Conservation (phyloP, 75 land plant genomes). For the Gnetum montanum region DNA sequence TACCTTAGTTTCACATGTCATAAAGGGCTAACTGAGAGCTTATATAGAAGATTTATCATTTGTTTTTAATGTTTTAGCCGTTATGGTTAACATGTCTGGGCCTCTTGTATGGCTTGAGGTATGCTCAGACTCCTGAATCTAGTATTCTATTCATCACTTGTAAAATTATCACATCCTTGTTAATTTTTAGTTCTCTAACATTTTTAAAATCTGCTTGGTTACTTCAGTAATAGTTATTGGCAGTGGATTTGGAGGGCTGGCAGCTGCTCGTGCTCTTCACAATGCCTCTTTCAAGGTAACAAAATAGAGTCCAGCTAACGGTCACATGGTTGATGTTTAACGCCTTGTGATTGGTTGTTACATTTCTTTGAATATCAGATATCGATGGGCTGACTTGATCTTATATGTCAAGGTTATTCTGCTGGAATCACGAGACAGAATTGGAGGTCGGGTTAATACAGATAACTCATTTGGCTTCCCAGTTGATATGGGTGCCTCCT, state of each 20-base stretch:
- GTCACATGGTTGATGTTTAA: neutral
- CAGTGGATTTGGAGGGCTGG: slow-evolving; percentile 37
- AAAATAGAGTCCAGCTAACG: too few relatives aligned
- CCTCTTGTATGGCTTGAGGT: too few relatives aligned
- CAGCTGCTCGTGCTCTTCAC: slow-evolving; percentile 41
- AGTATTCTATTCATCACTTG: too few relatives aligned
- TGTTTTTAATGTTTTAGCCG: too few relatives aligned
- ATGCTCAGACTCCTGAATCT: too few relatives aligned
- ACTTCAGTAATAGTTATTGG: slow-evolving; percentile 43
- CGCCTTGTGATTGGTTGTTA: neutral
- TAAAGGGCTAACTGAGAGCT: too few relatives aligned
- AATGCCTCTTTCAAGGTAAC: slow-evolving; percentile 37
- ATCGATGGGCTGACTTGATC: neutral
- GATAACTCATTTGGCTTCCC: slow-evolving; percentile 48
- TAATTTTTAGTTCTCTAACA: too few relatives aligned
- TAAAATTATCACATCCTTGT: too few relatives aligned
- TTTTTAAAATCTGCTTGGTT: slow-evolving; percentile 5
- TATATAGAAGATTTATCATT: too few relatives aligned
- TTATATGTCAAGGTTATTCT: slow-evolving; percentile 25
- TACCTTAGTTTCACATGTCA: too few relatives aligned
- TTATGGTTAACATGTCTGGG: too few relatives aligned
- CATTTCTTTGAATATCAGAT: neutral
- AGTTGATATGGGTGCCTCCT: slow-evolving; percentile 47
- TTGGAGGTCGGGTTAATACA: slow-evolving; percentile 41
- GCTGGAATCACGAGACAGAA: slow-evolving; percentile 35